A percentile compares a stretch with the other conserved stretches of the same genome.
phyloP scores from a whole-genome alignment of 768 basidiomycete genomes.

The Pleurotus cornucopiae region DNA sequence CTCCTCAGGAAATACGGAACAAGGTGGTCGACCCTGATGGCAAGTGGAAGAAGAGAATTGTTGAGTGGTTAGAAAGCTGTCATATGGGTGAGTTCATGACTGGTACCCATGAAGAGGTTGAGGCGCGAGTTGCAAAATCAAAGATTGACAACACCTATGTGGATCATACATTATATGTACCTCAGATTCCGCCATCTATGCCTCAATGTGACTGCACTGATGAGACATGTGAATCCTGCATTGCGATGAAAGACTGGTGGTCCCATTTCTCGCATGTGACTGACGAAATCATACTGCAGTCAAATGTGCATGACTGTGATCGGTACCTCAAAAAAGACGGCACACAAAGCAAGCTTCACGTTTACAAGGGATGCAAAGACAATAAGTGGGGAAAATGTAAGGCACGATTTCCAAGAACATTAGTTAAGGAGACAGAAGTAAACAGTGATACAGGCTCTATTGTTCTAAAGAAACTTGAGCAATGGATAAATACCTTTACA shows the following conservation, averaged over 20 bases:
- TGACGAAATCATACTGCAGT: slow-evolving; percentile 19
- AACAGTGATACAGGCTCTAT: slow-evolving; percentile 22
- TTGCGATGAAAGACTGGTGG: slow-evolving; percentile 14
- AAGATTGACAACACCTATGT: neutral
- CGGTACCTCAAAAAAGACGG: neutral
- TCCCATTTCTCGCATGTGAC: slow-evolving; percentile 12
- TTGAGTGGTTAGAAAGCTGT: slow-evolving; percentile 20
- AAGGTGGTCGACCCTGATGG: slow-evolving; percentile 7
- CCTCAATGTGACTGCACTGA: slow-evolving; percentile 8
- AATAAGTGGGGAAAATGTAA: slow-evolving; percentile 24
- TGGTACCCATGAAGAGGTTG: slow-evolving; percentile 19
- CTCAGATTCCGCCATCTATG: slow-evolving; percentile 14
- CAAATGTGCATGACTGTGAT: too few relatives aligned
- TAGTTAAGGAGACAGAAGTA: slow-evolving; percentile 18
- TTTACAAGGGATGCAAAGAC: slow-evolving; percentile 18
- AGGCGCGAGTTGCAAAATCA: neutral
- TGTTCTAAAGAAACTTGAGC: neutral
- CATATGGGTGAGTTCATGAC: slow-evolving; percentile 25
- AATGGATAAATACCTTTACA: neutral
- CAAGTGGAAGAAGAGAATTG: slow-evolving; percentile 11
- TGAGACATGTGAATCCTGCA: slow-evolving; percentile 8
- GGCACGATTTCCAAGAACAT: slow-evolving; percentile 26
- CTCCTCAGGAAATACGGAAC: slow-evolving; percentile 26
- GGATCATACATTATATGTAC: slow-evolving; percentile 20
- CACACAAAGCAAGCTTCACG: slow-evolving; percentile 7